Base-by-base conservation (phyloP, 23 red algal genomes). In the Cyanidioschyzon merolae region DNA sequence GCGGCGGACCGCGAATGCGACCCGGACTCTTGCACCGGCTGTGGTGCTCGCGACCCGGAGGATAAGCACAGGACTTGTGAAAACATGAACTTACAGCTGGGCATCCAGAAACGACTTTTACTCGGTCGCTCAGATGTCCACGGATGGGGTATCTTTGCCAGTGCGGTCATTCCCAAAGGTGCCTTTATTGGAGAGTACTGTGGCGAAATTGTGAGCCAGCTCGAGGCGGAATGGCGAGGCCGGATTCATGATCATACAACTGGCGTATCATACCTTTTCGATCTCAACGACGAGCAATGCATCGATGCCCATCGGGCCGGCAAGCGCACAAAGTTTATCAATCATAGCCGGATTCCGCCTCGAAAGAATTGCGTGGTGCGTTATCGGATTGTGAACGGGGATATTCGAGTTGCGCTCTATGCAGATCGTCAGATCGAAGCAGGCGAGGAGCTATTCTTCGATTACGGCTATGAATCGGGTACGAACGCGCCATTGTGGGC, bases 391-490 rank as follows among this genome's bases (percentile, higher is more conserved):
- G 84, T 90, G 16, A 82, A 74, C 12, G 91, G 91, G 40, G 91
- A 95, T 79, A 50, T 89, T 18, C 76, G 84, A 15, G 83, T 95
- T 37, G 85, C 86, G 0, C 38, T 95, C 25, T 95, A 82, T 41
- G 82, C 91, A 27, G 85, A 83, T 59, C 77, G 86, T 38, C 68
- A 89, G 32, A 95, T 95, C 80, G 84, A 34, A 54, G 80, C 79
- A 40, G 75, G 85, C n/a, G 86, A 95, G 71, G 91, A 95, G 75
- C 57, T 95, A 31, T 95, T 90, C 50, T 95, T 95, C 67, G 80
- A 95, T 76, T 95, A 95, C 59, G 81, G 82, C 37, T 90, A 84
- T 41, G 21, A 25, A 27, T 35, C n/a, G 63, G 29, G 63, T 35
- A 27, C 7, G 2, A 71, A 35, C 30, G 29, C 63, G 3, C 63